Percentiles rank a stretch among this genome's conserved stretches.
phyloP scores from a whole-genome alignment of 441 rosid species.

The Adansonia madagascariensis region DNA sequence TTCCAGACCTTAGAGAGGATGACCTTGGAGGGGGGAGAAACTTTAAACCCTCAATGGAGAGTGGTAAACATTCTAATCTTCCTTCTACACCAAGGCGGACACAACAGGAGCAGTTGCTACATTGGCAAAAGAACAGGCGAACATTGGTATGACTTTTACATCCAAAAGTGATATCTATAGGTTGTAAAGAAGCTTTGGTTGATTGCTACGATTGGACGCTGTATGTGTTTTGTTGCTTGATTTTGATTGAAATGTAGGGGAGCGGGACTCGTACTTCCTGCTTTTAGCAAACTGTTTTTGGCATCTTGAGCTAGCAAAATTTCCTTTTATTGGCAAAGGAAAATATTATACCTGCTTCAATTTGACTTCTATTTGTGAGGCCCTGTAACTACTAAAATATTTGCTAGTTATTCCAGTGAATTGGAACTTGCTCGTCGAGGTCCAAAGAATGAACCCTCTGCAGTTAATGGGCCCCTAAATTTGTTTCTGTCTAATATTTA shows the following conservation, averaged over 20 bases:
- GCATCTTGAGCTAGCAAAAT: no score
- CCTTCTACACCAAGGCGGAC: conserved; percentile 57
- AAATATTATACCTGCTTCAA: no score
- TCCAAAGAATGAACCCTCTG: no score
- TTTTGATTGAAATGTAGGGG: conserved; percentile 19
- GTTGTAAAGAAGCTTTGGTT: conserved; percentile 23
- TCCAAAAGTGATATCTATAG: conserved; percentile 10
- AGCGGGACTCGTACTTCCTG: no score
- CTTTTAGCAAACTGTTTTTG: no score
- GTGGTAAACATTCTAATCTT: conserved; percentile 43
- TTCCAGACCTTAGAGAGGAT: conserved; percentile 53
- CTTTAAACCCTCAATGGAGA: conserved; percentile 47
- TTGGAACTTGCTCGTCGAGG: no score
- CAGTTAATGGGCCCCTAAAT: no score
- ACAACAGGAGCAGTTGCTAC: conserved; percentile 62
- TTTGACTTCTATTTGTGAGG: no score
- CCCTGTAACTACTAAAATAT: no score
- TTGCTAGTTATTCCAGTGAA: no score
- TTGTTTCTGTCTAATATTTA: no score
- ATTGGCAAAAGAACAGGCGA: conserved; percentile 69
- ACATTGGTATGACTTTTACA: conserved; percentile 46
- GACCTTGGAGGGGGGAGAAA: conserved; percentile 41
- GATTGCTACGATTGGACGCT: conserved; percentile 22
- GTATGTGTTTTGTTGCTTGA: conserved; percentile 21
- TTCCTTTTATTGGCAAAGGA: no score